phyloP scores from a whole-genome alignment of 1,284 basidiomycete species.

The Rhodotorula glutinis region DNA sequence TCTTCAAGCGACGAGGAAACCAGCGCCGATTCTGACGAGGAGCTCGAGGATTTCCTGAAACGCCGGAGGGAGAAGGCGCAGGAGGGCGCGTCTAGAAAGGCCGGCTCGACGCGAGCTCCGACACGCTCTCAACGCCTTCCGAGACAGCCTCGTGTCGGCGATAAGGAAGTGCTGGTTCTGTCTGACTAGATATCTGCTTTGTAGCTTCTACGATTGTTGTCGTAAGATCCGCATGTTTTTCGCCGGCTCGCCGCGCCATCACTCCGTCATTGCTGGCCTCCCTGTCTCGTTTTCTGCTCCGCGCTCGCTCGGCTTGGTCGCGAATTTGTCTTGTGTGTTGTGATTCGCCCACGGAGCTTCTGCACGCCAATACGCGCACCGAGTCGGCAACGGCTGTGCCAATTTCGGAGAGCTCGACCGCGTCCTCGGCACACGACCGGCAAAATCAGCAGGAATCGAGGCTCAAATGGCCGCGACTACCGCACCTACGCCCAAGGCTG shows the following conservation, averaged over 20 bases:
- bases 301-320: background rate
- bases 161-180: background rate
- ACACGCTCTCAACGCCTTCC: background rate
- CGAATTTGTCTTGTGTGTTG: background rate
- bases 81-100: background rate
- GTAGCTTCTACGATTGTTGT: background rate
- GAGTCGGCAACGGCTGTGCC: too few relatives aligned
- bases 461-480: constrained; percentile 5
- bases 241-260: too few relatives aligned
- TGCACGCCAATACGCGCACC: too few relatives aligned
- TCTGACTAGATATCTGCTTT: background rate
- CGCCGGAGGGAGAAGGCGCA: background rate
- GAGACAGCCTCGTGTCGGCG: background rate
- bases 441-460: background rate
- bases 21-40: background rate
- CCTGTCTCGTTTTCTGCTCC: background rate
- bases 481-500: background rate
- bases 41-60: background rate
- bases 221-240: background rate
- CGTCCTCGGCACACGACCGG: constrained; percentile 1
- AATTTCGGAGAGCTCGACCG: background rate
- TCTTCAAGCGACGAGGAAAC: background rate
- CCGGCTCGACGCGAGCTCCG: too few relatives aligned
- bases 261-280: too few relatives aligned
- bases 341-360: background rate